Evolutionary conservation across 352 stramenopile genomes (phyloP).

Genomic region (Phytophthora foliorum): DNA sequence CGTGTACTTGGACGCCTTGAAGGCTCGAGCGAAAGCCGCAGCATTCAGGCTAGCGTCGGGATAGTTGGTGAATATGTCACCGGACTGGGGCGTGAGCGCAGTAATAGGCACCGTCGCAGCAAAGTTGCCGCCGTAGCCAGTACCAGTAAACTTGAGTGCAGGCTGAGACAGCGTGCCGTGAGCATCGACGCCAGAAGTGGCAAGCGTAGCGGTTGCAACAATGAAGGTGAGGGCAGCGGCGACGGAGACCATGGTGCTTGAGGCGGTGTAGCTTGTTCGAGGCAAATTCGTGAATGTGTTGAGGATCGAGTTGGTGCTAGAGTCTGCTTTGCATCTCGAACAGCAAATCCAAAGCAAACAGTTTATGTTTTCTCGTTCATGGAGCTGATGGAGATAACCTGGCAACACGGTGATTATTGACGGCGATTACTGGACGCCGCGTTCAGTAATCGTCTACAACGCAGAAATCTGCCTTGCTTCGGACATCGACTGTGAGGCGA

Average conservation of each 20-base stretch:
- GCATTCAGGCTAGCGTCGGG: constrained; percentile 18
- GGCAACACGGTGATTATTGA: constrained; percentile 4
- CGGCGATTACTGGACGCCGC: not conserved
- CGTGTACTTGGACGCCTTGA: constrained; percentile 28
- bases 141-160: constrained; percentile 16
- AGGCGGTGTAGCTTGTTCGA: not conserved
- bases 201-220: not conserved
- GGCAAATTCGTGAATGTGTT: constrained; percentile 18
- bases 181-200: constrained; percentile 11
- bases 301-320: not conserved
- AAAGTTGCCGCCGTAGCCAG: constrained; percentile 26
- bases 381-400: too few species aligned
- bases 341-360: not conserved
- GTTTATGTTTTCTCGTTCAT: not conserved
- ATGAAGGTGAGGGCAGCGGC: constrained; percentile 4
- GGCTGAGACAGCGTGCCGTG: constrained; percentile 24
- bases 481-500: too few species aligned
- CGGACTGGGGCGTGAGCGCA: constrained; percentile 15
- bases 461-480: too few species aligned
- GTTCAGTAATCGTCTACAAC: not conserved
- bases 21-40: constrained; percentile 15
- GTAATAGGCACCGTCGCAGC: constrained; percentile 17
- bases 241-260: constrained; percentile 16
- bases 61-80: constrained; percentile 28
- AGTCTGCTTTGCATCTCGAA: not conserved